Conservation (phyloP, 2,329 filamentous ascomycete genomes). For the Alternaria hordeiaustralica region DNA sequence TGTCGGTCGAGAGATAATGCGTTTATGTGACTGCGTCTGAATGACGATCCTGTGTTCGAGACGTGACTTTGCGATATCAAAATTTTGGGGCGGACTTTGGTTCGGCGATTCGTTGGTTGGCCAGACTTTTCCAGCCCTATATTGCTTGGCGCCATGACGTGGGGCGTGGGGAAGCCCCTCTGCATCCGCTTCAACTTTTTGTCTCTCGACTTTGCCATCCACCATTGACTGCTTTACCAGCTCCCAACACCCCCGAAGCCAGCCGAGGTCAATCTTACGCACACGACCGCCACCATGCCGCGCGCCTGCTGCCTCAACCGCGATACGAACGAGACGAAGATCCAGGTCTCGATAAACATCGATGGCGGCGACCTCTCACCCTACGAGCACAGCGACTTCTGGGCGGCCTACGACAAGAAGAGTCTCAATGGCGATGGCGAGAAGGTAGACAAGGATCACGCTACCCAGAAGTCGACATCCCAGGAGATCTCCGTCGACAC, state of each 20-base stretch:
- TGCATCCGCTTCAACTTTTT: conserved; percentile 31
- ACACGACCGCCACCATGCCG: conserved; percentile 35
- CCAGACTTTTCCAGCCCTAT: conserved; percentile 37
- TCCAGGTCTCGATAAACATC: conserved; percentile 88
- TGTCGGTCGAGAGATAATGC: not conserved
- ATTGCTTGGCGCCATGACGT: conserved; percentile 32
- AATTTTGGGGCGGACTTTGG: conserved; percentile 34
- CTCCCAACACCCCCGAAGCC: not conserved
- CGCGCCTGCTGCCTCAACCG: conserved; percentile 82
- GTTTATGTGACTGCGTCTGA: not conserved
- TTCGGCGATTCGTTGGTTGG: conserved; percentile 32
- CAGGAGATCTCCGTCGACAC: conserved; percentile 90
- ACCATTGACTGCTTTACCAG: not conserved
- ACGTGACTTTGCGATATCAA: conserved; percentile 32
- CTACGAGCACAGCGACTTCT: conserved; percentile 55
- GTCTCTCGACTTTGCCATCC: not conserved
- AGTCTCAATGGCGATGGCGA: conserved; percentile 40
- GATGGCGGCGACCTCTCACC: conserved; percentile 76
- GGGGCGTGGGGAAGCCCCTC: conserved; percentile 29
- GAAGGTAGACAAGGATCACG: conserved; percentile 67
- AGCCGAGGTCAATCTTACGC: not conserved
- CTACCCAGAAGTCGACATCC: conserved; percentile 80
- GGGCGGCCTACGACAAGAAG: conserved; percentile 55
- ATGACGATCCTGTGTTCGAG: not conserved
- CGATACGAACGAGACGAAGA: conserved; percentile 98